phyloP scores from a whole-genome alignment of 2,329 filamentous ascomycete genomes.

The Paraphaeosphaeria minitans region DNA sequence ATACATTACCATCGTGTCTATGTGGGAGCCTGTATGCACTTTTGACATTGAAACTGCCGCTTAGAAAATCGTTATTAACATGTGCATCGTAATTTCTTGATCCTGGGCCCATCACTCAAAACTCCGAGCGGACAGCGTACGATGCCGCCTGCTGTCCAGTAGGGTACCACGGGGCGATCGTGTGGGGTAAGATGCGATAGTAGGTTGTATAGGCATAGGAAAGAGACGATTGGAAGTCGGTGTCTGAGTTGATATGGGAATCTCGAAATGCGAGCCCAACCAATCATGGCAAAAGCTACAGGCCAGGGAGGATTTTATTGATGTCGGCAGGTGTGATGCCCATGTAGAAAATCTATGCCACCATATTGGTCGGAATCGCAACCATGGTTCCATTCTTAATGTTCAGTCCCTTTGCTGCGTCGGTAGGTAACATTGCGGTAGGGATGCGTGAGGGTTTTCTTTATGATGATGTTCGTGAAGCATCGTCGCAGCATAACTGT shows the following conservation, averaged over 20 bases:
- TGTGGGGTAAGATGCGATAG: background rate
- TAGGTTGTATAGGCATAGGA: background rate
- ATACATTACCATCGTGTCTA: background rate
- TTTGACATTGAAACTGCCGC: background rate
- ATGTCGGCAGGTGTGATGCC: background rate
- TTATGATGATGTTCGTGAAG: too few relatives aligned
- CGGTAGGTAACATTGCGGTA: background rate
- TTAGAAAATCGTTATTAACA: background rate
- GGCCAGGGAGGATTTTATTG: background rate
- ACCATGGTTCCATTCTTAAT: background rate
- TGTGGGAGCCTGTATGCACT: background rate
- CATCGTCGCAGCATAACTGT: too few relatives aligned
- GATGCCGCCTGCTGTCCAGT: conserved; percentile 1
- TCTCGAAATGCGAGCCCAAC: background rate
- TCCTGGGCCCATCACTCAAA: background rate
- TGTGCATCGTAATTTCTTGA: background rate
- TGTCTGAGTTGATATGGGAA: conserved; percentile 3
- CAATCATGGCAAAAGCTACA: background rate
- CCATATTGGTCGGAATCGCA: background rate
- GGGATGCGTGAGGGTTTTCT: background rate
- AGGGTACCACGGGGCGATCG: background rate
- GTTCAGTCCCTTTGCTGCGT: background rate
- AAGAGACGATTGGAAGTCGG: background rate
- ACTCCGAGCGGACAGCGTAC: background rate
- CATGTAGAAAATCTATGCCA: background rate